A percentile compares a stretch with the other conserved stretches of the same genome.
phyloP scores from a whole-genome alignment of 2,329 filamentous ascomycete species.

The Fusarium transvaalense region DNA sequence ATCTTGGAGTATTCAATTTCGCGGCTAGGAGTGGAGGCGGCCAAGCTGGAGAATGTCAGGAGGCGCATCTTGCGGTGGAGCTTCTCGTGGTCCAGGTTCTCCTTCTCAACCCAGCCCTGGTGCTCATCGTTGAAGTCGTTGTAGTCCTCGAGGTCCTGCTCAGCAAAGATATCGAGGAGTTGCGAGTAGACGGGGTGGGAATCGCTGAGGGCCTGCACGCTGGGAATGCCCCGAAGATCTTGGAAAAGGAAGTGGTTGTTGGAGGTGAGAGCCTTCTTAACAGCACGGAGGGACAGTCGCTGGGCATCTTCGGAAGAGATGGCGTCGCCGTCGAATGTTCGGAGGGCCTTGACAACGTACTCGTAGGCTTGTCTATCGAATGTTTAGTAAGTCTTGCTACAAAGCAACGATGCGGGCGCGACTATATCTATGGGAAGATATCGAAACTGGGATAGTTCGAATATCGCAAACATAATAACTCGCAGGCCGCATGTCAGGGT shows the following conservation, averaged over 20 bases:
- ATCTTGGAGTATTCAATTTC: constrained; percentile 91
- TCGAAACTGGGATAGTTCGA: neutral
- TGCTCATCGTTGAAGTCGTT: constrained; percentile 95
- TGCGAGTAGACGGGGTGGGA: constrained; percentile 89
- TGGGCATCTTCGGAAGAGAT: constrained; percentile 71
- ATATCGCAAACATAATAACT: neutral
- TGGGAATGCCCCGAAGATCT: constrained; percentile 83
- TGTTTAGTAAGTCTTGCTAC: constrained; percentile 34
- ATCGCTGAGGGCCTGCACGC: constrained; percentile 87
- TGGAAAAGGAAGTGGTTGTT: constrained; percentile 76
- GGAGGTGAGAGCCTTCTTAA: constrained; percentile 67
- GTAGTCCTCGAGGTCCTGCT: constrained; percentile 94
- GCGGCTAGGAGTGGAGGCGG: constrained; percentile 83
- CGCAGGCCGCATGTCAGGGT: constrained; percentile 8
- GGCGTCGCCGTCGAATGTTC: constrained; percentile 70
- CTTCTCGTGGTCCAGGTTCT: constrained; percentile 77
- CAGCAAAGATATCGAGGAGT: constrained; percentile 93
- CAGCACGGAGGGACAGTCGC: constrained; percentile 68
- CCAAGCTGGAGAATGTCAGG: constrained; percentile 90
- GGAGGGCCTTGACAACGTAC: constrained; percentile 73
- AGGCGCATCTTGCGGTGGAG: constrained; percentile 97
- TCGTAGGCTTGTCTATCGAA: constrained; percentile 70
- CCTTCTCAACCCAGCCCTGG: constrained; percentile 83
- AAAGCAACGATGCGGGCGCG: neutral
- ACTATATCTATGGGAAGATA: neutral